Conservation (phyloP, 169 alveolate genomes). For the Cryptosporidium muris region DNA sequence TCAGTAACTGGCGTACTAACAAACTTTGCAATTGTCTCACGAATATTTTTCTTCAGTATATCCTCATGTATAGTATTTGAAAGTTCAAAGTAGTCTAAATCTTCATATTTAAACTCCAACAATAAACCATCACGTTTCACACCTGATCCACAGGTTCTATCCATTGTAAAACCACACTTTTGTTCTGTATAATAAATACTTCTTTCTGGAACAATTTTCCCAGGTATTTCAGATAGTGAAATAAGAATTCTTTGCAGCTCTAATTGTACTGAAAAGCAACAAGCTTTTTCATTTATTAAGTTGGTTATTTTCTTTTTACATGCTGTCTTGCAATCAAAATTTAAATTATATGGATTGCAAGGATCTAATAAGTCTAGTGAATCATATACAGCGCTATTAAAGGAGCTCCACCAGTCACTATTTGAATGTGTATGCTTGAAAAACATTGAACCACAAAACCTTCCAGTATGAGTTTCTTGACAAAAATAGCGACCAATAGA, state of each 20-base stretch:
- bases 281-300: conserved; percentile 15
- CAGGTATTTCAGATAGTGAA: conserved; percentile 3
- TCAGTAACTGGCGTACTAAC: conserved; percentile 42
- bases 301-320: conserved; percentile 47
- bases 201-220: conserved; percentile 23
- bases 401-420: conserved; percentile 59
- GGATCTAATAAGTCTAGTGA: conserved; percentile 12
- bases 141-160: conserved; percentile 63
- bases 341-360: conserved; percentile 46
- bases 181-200: conserved; percentile 59
- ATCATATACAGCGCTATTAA: conserved; percentile 10
- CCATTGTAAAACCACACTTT: conserved; percentile 63
- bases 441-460: conserved; percentile 33
- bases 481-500: conserved; percentile 57
- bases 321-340: conserved; percentile 40
- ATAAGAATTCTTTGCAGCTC: conserved; percentile 37
- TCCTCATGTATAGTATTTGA: conserved; percentile 62
- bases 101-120: conserved; percentile 31
- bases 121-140: conserved; percentile 36
- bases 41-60: conserved; percentile 14
- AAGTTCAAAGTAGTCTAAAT: conserved; percentile 49
- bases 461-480: conserved; percentile 28
- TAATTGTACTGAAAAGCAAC: conserved; percentile 51
- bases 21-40: conserved; percentile 44
- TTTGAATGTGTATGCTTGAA: not conserved